Conservation (phyloP, 2,329 filamentous ascomycete species). For the Stachybotrys chartarum region DNA sequence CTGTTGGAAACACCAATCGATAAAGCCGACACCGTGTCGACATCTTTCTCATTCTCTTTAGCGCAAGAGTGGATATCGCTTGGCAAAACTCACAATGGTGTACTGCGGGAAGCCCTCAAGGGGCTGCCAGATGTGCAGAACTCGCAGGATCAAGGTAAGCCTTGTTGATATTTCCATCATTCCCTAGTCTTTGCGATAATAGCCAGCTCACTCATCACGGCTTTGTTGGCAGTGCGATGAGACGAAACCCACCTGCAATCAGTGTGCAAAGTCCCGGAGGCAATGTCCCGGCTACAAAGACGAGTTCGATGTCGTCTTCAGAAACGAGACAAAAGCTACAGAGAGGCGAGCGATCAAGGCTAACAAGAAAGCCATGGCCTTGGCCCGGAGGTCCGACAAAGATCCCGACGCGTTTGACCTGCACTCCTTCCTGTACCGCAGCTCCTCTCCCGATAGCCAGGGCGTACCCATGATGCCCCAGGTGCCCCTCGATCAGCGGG, state of each 20-base stretch:
- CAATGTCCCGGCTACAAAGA: slow-evolving; percentile 63
- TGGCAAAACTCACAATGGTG: slow-evolving; percentile 39
- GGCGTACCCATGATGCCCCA: slow-evolving; percentile 26
- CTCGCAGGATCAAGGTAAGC: slow-evolving; percentile 62
- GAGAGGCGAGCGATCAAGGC: slow-evolving; percentile 54
- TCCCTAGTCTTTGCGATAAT: neutral
- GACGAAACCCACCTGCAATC: slow-evolving; percentile 57
- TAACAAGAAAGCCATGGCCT: slow-evolving; percentile 34
- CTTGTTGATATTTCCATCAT: neutral
- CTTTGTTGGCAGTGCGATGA: slow-evolving; percentile 51
- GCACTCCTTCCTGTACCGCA: slow-evolving; percentile 8
- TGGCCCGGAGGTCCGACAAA: neutral
- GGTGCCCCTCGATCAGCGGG: slow-evolving; percentile 45
- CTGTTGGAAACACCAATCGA: too few relatives aligned
- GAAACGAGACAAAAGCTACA: slow-evolving; percentile 64
- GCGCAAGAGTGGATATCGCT: neutral
- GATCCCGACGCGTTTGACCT: slow-evolving; percentile 6
- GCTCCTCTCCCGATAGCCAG: slow-evolving; percentile 10
- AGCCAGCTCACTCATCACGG: slow-evolving; percentile 3
- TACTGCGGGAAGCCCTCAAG: slow-evolving; percentile 59
- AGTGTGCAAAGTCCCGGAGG: slow-evolving; percentile 56
- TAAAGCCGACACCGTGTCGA: neutral
- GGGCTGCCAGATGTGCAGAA: slow-evolving; percentile 70
- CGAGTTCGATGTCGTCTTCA: slow-evolving; percentile 65
- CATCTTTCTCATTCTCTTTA: neutral